These are phyloP conservation scores for Globisporangium irregulare DNA, from an alignment of 352 stramenopile species.

Conservation along the genomic window DNA sequence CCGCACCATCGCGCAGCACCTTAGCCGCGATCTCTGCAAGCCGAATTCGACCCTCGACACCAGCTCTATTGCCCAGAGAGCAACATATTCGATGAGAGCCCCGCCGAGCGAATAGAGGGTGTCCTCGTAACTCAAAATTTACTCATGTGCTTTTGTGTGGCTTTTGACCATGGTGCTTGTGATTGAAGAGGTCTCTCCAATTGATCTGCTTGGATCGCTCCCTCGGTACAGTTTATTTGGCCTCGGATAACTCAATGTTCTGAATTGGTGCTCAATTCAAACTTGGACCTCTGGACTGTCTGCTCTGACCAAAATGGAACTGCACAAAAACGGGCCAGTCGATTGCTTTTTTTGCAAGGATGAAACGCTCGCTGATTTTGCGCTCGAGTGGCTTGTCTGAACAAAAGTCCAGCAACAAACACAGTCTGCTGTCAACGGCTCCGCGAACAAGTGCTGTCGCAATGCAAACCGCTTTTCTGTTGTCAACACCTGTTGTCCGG, in stretches of 20 bases:
- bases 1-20: neutral
- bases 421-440: neutral
- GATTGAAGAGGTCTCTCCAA: neutral
- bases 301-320: neutral
- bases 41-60: neutral
- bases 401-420: neutral
- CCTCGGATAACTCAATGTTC: neutral
- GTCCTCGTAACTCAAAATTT: neutral
- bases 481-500: neutral
- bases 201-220: neutral
- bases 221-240: neutral
- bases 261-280: neutral
- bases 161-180: neutral
- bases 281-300: neutral
- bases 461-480: neutral
- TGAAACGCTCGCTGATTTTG: neutral
- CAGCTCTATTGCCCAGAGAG: neutral
- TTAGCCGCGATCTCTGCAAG: slow-evolving; percentile 8
- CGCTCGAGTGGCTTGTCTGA: neutral
- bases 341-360: neutral
- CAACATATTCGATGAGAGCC: neutral
- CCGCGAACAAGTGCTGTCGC: neutral
- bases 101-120: neutral
- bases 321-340: neutral
- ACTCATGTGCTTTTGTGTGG: neutral